A percentile compares a stretch with the other conserved stretches of the same genome.
phyloP scores from a whole-genome alignment of 306 rosid species.

The Fragaria iinumae region DNA sequence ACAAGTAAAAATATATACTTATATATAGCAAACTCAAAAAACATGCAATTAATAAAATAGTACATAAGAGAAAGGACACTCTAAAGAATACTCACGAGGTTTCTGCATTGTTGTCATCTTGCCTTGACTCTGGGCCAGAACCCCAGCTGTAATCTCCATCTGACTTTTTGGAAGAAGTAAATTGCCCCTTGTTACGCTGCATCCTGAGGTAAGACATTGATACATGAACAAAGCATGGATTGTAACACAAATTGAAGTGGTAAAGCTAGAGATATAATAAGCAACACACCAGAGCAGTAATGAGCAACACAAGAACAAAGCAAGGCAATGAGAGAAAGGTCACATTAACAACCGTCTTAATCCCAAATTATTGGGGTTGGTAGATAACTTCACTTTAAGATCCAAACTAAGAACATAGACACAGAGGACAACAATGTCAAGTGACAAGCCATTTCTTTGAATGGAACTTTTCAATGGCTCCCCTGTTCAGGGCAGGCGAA shows the following conservation, averaged over 20 bases:
- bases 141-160: slow-evolving; percentile 72
- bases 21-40: background rate
- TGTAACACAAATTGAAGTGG: background rate
- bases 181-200: slow-evolving; percentile 97
- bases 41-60: background rate
- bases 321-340: background rate
- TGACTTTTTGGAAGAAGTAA: slow-evolving; percentile 81
- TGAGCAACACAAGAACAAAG: background rate
- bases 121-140: slow-evolving; percentile 66
- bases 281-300: background rate
- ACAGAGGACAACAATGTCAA: background rate
- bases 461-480: background rate
- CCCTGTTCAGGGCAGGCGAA: background rate
- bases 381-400: background rate
- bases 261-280: background rate
- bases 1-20: background rate
- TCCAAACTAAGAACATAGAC: background rate
- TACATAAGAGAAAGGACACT: slow-evolving; percentile 4
- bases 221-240: slow-evolving; percentile 28
- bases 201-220: slow-evolving; percentile 52
- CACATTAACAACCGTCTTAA: background rate
- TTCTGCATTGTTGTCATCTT: slow-evolving; percentile 64
- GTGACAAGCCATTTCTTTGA: background rate
- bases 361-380: background rate
- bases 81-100: slow-evolving; percentile 54